These are phyloP conservation scores for Cercophora newfieldiana DNA, from an alignment of 495 filamentous ascomycete genomes.

Conservation along the genomic window DNA sequence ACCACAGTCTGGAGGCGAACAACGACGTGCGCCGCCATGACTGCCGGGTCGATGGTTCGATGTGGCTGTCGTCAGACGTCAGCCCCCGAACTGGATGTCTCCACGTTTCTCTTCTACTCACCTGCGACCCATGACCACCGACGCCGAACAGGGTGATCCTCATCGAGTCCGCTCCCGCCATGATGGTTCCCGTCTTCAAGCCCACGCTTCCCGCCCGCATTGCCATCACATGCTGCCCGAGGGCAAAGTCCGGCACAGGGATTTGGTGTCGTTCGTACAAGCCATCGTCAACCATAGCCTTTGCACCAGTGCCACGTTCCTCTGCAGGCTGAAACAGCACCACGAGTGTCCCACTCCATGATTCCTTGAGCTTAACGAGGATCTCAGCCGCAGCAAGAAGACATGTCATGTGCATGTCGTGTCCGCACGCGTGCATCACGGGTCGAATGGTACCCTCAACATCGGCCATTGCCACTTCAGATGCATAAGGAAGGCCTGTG, in stretches of 20 bases:
- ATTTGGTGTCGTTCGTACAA: conserved; percentile 51
- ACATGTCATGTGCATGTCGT: conserved; percentile 60
- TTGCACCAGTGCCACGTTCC: conserved; percentile 55
- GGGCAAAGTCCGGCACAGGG: conserved; percentile 55
- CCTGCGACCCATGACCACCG: conserved; percentile 29
- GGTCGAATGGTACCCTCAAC: conserved; percentile 49
- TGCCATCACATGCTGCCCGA: conserved; percentile 59
- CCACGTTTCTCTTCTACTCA: conserved; percentile 57
- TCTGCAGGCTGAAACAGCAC: conserved; percentile 64
- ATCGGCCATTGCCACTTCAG: conserved; percentile 42
- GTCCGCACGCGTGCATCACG: conserved; percentile 69
- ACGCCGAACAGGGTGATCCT: neutral
- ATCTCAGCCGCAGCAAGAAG: conserved; percentile 54
- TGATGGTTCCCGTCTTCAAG: conserved; percentile 21
- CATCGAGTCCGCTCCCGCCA: conserved; percentile 36
- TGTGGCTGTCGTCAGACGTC: conserved; percentile 33
- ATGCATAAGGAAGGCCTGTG: conserved; percentile 58
- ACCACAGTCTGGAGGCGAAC: conserved; percentile 58
- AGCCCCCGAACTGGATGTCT: conserved; percentile 31
- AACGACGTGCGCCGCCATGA: conserved; percentile 54
- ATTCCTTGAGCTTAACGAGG: conserved; percentile 39
- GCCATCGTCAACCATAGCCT: conserved; percentile 63
- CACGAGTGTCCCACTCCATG: conserved; percentile 60
- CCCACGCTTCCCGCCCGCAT: conserved; percentile 44
- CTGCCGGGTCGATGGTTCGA: conserved; percentile 55